Percentiles rank a stretch among this genome's conserved stretches.
These are phyloP conservation scores for Zizania latifolia DNA, from an alignment of 176 grass and related monocot genomes.

Conservation along the genomic window DNA sequence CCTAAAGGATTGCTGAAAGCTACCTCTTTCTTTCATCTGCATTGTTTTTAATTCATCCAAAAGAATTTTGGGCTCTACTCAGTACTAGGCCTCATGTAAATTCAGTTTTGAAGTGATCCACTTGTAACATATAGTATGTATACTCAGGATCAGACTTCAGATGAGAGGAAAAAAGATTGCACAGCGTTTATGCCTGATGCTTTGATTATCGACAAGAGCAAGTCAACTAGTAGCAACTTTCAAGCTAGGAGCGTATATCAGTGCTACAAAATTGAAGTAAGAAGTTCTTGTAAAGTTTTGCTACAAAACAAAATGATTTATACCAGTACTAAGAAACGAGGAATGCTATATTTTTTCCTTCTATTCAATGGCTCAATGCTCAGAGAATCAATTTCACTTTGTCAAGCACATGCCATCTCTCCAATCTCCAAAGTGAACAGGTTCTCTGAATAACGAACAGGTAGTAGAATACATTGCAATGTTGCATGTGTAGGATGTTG, in stretches of 20 bases:
- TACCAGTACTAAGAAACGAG: background rate
- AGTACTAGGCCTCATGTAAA: background rate
- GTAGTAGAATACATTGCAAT: background rate
- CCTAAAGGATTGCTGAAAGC: background rate
- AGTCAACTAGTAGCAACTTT: slow-evolving; percentile 13
- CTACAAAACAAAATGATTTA: background rate
- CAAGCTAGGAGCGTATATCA: background rate
- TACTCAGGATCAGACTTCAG: background rate
- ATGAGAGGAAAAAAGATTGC: background rate
- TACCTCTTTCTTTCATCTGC: background rate
- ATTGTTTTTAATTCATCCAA: background rate
- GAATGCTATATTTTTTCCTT: background rate
- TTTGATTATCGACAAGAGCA: background rate
- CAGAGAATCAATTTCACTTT: background rate
- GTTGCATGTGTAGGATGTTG: slow-evolving; percentile 36
- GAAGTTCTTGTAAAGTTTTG: background rate
- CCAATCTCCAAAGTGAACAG: background rate
- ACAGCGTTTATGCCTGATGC: background rate
- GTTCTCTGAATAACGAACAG: slow-evolving; percentile 42
- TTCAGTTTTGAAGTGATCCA: background rate
- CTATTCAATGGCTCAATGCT: slow-evolving; percentile 16
- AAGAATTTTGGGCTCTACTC: background rate
- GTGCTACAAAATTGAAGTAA: background rate
- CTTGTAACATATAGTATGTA: background rate
- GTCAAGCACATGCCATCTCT: slow-evolving; percentile 18